Percentiles rank a stretch among this genome's conserved stretches.
Evolutionary conservation across 306 rosid genomes (phyloP).

Genomic region (Cicer yamashitae): DNA sequence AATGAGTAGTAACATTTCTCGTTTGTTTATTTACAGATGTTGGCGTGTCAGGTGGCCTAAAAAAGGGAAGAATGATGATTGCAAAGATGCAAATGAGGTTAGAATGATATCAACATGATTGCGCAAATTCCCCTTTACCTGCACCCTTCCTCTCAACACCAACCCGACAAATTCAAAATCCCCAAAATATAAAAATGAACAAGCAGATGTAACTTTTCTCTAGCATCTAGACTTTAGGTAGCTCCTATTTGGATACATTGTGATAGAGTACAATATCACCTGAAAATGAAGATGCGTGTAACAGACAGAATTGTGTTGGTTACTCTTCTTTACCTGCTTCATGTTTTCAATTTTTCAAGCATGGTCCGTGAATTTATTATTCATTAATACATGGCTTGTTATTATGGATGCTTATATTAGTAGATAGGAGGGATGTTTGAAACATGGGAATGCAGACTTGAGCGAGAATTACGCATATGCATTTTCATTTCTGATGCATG

Average conservation of each 20-base stretch:
- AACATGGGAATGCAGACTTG: constrained; percentile 10
- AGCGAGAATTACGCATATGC: constrained; percentile 13
- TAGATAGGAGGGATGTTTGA: constrained; percentile 25
- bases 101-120: constrained; percentile 22
- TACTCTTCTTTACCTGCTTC: constrained; percentile 20
- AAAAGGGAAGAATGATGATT: constrained; percentile 57
- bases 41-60: constrained; percentile 96
- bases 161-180: constrained; percentile 11
- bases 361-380: constrained; percentile 31
- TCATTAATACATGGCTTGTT: constrained; percentile 21
- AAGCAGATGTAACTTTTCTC: constrained; percentile 16
- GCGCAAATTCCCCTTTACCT: constrained; percentile 24
- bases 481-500: constrained; percentile 23
- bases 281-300: constrained; percentile 26
- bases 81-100: constrained; percentile 99
- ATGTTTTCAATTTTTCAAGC: constrained; percentile 9
- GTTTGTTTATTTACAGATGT: constrained; percentile 63
- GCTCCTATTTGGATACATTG: constrained; percentile 6
- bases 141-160: constrained; percentile 1
- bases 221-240: constrained; percentile 15
- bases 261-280: neutral
- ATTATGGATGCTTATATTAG: constrained; percentile 16
- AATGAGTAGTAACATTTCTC: constrained; percentile 26
- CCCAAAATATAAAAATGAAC: neutral
- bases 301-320: constrained; percentile 19